Evolutionary conservation across 345 rosid genomes (phyloP).

Genomic region (Eucalyptus decipiens): DNA sequence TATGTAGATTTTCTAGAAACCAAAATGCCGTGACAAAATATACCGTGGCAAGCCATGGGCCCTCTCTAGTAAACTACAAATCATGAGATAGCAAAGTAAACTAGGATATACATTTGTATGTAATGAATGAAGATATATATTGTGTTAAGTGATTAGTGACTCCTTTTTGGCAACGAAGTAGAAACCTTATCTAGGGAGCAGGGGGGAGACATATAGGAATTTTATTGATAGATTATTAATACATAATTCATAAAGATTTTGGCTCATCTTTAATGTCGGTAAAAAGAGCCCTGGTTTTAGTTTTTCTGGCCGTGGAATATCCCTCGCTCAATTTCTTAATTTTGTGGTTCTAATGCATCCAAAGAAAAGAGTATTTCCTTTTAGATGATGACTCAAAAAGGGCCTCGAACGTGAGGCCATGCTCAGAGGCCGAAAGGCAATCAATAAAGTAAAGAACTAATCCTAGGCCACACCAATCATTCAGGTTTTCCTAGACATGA

Average conservation of each 20-base stretch:
- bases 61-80: background rate
- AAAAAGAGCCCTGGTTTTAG: background rate
- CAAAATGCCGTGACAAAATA: background rate
- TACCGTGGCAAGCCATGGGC: background rate
- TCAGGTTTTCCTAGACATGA: background rate
- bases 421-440: background rate
- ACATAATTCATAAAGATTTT: background rate
- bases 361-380: background rate
- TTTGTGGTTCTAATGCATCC: background rate
- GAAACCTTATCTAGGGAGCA: background rate
- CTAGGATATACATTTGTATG: background rate
- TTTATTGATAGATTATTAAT: background rate
- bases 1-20: background rate
- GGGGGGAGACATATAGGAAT: background rate
- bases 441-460: background rate
- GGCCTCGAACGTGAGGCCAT: background rate
- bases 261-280: background rate
- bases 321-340: background rate
- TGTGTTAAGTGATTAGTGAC: background rate
- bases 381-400: background rate
- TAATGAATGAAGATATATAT: background rate
- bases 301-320: background rate
- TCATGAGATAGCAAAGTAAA: background rate
- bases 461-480: background rate
- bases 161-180: background rate